Conservation (phyloP, 192 early-diverging fungal species). For the Kappamyces sp. region DNA sequence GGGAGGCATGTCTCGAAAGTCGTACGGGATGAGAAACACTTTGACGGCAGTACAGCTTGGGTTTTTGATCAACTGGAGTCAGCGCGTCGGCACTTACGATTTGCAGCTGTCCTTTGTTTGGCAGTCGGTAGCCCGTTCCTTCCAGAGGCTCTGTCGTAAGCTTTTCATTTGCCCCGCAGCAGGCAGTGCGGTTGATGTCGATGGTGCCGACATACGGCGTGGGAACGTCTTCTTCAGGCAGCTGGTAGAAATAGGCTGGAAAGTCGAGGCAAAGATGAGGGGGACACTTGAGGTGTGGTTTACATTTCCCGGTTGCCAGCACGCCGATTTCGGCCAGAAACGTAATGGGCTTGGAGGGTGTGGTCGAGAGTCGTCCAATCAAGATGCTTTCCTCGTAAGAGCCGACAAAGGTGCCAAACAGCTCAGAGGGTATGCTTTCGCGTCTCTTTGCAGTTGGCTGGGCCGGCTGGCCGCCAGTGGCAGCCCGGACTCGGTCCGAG, state of each 20-base stretch:
- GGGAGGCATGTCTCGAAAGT: conserved; percentile 68
- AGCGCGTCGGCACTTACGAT: conserved; percentile 39
- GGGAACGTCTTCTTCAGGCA: conserved; percentile 44
- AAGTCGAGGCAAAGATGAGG: conserved; percentile 60
- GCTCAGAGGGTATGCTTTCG: conserved; percentile 4
- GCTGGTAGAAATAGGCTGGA: conserved; percentile 70
- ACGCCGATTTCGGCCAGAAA: conserved; percentile 69
- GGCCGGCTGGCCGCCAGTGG: background rate
- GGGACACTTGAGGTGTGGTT: conserved; percentile 58
- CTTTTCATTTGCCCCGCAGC: conserved; percentile 3
- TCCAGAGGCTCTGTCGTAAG: background rate
- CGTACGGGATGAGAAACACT: conserved; percentile 73
- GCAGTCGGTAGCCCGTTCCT: conserved; percentile 50
- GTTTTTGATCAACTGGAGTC: conserved; percentile 65
- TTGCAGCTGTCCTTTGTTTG: conserved; percentile 67
- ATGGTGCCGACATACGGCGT: conserved; percentile 74
- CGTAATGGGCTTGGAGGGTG: conserved; percentile 65
- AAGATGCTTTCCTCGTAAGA: conserved; percentile 69
- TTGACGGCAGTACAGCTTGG: conserved; percentile 70
- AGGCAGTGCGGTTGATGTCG: conserved; percentile 44
- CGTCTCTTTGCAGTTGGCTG: background rate
- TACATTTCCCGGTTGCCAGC: conserved; percentile 59
- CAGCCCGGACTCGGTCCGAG: background rate
- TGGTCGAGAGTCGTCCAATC: conserved; percentile 67
- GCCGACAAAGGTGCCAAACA: conserved; percentile 42